Conservation (phyloP, 257 asterid species). For the Nicotiana noctiflora region DNA sequence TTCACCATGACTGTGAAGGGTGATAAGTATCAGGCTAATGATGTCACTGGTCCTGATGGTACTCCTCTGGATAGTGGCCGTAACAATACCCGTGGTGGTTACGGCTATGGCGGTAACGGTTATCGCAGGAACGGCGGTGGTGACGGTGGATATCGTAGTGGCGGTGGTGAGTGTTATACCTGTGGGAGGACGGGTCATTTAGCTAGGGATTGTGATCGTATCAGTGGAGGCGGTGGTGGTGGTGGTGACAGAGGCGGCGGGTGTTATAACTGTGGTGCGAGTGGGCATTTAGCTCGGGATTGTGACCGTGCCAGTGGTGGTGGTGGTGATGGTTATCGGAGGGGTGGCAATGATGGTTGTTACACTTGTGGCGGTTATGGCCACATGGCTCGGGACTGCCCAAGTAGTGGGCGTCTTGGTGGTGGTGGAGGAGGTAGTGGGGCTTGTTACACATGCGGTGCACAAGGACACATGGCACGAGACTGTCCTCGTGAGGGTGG, state of each 20-base stretch:
- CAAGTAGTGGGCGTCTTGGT: slow-evolving; percentile 24
- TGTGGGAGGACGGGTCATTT: slow-evolving; percentile 41
- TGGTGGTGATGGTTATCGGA: neutral
- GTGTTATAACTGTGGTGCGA: slow-evolving; percentile 32
- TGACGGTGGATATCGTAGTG: slow-evolving; percentile 20
- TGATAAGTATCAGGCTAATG: slow-evolving; percentile 58
- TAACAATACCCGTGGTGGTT: slow-evolving; percentile 19
- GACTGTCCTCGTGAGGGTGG: slow-evolving; percentile 47
- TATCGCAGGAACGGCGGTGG: slow-evolving; percentile 23
- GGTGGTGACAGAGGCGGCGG: slow-evolving; percentile 19
- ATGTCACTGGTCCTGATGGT: slow-evolving; percentile 66
- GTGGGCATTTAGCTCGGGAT: slow-evolving; percentile 39
- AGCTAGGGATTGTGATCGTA: slow-evolving; percentile 38
- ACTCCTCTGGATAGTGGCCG: slow-evolving; percentile 31
- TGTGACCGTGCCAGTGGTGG: slow-evolving; percentile 16
- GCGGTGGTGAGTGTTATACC: slow-evolving; percentile 35
- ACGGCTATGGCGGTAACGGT: slow-evolving; percentile 19
- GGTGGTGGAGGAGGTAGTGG: slow-evolving; percentile 33
- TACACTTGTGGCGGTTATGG: slow-evolving; percentile 58
- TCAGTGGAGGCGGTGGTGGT: slow-evolving; percentile 2
- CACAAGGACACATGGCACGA: slow-evolving; percentile 59
- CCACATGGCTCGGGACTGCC: slow-evolving; percentile 57
- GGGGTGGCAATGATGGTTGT: slow-evolving; percentile 44
- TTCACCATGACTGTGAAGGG: slow-evolving; percentile 42
- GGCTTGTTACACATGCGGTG: slow-evolving; percentile 54